Evolutionary conservation across 2,329 filamentous ascomycete species (phyloP), one percentile per base, ranked within the genome.

Genomic region (Paecilomyces variotii): DNA sequence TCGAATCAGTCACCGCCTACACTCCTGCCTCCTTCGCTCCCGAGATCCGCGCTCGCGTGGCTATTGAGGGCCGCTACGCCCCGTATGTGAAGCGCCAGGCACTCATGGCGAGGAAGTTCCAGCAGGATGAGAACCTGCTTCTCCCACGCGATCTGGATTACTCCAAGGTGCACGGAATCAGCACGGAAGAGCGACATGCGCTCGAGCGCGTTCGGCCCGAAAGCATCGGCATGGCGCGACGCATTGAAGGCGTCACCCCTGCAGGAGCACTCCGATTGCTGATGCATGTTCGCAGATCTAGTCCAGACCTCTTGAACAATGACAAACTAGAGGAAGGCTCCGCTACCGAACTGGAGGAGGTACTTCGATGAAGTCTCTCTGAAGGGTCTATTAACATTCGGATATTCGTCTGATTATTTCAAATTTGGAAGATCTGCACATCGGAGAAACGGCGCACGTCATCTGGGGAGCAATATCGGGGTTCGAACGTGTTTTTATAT

Each of bases 141-240:
- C 76, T 99, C 11, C 91, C 93, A 0, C 64, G 80, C 0, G 85
- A 91, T 63, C 72, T 97, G 12, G 86, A 97, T 66, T 99, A 97
- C 67, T 80, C 84, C 51, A 67, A 74, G 11, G 81, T 99, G 0
- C 78, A 82, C 34, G 91, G 91, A 0, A 78, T 99, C 56, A 91
- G 89, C 58, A 82, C 85, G 39, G 91, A 90, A 59, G 94, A 97
- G 78, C 87, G 84, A 73, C 80, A 84, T 28, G 82, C 87, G 3
- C 79, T 99, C 35, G 82, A 83, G 59, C 77, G 80, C 2, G 88
- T 90, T 1, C 79, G 84, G 56, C 94, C 94, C 0, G 90, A 95
- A 74, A 95, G 85, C 61, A 80, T 99, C 25, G 93, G 90, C 0
- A 94, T 97, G 81, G 93, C 93, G 32, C 82, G 91, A 54, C 79